Base-by-base conservation (phyloP, 2,329 filamentous ascomycete species). In the Nigrospora sphaerica region DNA sequence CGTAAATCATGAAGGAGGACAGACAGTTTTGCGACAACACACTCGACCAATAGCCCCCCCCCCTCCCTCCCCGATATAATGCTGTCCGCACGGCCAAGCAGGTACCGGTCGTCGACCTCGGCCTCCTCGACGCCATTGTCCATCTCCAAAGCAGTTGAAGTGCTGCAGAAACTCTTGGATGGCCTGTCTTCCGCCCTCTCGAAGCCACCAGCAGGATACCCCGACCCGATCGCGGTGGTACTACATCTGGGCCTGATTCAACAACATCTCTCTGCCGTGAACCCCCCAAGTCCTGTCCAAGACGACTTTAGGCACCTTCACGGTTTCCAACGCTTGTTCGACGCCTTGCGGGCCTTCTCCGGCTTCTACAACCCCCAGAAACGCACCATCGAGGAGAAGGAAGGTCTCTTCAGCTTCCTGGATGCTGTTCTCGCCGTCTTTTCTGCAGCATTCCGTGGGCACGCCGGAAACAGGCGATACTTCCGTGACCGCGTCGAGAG, bases 401-500 rank as follows among this genome's bases (percentile, higher is more conserved):
- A 73, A 47, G 73, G 74, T 39, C 71, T 88, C 47, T 86, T 89
- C 58, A 75, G 79, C 49, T 70, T 92, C 16, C 70, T 95, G 16
- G 80, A 89, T 57, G 77, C 77, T 10, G 76, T 86, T n/a, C 71
- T 93, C 35, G 81, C 81, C 32, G 80, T 93, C 13, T 69, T 97
- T 28, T 84, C 86, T 1, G 84, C 85, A 41, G 82, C 83, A 13
- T 77, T 98, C 53, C 79, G 81, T 45, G 81, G 82, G 39, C 90
- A 97, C 64, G 76, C 85, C 40, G 92, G 91, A 17, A 98, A 97
- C 66, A 80, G 85, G 58, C 81, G 87, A 55, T 96, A 92, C 69
- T 97, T 97, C 62, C 79, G 81, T 48, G 83, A 82, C 54, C 77
- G 81, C 54, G 81, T 95, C 31, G 79, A 87, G 48, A 83, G 80